Evolutionary conservation across 805 yeast species (phyloP).

Genomic region (Starmera dryadoides): DNA sequence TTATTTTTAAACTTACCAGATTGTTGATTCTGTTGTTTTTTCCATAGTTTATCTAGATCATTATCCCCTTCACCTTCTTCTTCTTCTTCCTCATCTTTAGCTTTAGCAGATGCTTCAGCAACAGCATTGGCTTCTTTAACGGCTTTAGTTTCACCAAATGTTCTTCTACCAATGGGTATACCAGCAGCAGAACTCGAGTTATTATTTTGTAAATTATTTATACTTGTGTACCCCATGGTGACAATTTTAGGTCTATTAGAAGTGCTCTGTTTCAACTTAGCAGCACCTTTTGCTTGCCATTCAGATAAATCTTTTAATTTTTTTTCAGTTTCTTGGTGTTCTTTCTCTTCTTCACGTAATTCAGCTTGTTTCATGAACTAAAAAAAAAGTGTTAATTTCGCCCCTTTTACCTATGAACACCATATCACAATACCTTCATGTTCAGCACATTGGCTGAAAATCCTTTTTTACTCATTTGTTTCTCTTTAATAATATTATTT

Average conservation of each 20-base stretch:
- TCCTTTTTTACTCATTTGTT: neutral
- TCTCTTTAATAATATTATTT: neutral
- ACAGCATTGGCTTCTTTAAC: slow-evolving; percentile 16
- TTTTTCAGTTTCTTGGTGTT: slow-evolving; percentile 26
- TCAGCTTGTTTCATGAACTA: slow-evolving; percentile 50
- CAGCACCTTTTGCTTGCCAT: slow-evolving; percentile 21
- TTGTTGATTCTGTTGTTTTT: slow-evolving; percentile 14
- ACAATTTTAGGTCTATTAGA: slow-evolving; percentile 23
- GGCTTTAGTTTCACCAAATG: slow-evolving; percentile 17
- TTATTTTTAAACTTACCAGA: too few relatives aligned
- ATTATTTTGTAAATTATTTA: slow-evolving; percentile 19
- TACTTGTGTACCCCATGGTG: slow-evolving; percentile 34
- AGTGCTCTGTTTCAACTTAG: slow-evolving; percentile 20
- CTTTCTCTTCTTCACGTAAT: slow-evolving; percentile 23
- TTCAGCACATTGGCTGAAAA: slow-evolving; percentile 49
- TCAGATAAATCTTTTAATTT: slow-evolving; percentile 36
- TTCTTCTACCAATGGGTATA: slow-evolving; percentile 20
- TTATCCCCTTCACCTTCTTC: slow-evolving; percentile 5
- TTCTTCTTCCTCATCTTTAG: slow-evolving; percentile 1
- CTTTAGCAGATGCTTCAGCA: slow-evolving; percentile 6
- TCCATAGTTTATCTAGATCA: slow-evolving; percentile 17
- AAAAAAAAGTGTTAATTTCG: neutral
- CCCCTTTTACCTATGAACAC: neutral
- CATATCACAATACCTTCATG: slow-evolving; percentile 41
- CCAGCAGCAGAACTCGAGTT: slow-evolving; percentile 4